Percentiles rank a stretch among this genome's conserved stretches.
Evolutionary conservation across 2,329 filamentous ascomycete species (phyloP).

Genomic region (Colletotrichum agaves): DNA sequence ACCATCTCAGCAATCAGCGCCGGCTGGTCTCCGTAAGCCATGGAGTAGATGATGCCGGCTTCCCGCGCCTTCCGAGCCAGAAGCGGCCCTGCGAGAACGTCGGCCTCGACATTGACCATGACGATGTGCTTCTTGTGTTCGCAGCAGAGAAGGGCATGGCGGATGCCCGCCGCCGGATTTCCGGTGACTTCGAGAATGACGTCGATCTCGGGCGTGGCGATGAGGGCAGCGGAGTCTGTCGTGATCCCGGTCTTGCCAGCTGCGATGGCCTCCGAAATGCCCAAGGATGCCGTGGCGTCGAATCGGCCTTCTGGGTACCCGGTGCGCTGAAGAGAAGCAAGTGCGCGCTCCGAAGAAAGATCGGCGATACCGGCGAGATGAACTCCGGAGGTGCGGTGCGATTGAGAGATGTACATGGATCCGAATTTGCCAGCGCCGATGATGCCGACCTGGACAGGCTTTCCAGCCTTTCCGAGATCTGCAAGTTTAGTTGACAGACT

Average conservation of each 20-base stretch:
- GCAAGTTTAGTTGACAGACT: conserved; percentile 54
- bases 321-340: conserved; percentile 52
- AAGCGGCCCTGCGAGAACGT: conserved; percentile 55
- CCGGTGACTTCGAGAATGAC: not conserved
- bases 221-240: not conserved
- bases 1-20: conserved; percentile 56
- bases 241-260: not conserved
- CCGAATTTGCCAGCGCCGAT: conserved; percentile 60
- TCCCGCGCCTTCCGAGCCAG: conserved; percentile 54
- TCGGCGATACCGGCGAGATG: conserved; percentile 56
- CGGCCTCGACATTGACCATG: conserved; percentile 59
- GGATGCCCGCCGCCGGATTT: not conserved
- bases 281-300: conserved; percentile 50
- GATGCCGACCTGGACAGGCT: conserved; percentile 54
- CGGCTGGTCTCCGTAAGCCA: conserved; percentile 58
- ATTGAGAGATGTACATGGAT: conserved; percentile 59
- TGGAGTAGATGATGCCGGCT: conserved; percentile 58
- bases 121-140: conserved; percentile 61
- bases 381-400: conserved; percentile 54
- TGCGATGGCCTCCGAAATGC: conserved; percentile 46
- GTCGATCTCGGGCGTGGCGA: not conserved
- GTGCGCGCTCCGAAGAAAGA: conserved; percentile 52
- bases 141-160: conserved; percentile 54
- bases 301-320: conserved; percentile 52
- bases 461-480: conserved; percentile 50